Percentiles rank a stretch among this genome's conserved stretches.
These are phyloP conservation scores for Penicillium corylophilum DNA, from an alignment of 2,329 filamentous ascomycete species.

Conservation along the genomic window DNA sequence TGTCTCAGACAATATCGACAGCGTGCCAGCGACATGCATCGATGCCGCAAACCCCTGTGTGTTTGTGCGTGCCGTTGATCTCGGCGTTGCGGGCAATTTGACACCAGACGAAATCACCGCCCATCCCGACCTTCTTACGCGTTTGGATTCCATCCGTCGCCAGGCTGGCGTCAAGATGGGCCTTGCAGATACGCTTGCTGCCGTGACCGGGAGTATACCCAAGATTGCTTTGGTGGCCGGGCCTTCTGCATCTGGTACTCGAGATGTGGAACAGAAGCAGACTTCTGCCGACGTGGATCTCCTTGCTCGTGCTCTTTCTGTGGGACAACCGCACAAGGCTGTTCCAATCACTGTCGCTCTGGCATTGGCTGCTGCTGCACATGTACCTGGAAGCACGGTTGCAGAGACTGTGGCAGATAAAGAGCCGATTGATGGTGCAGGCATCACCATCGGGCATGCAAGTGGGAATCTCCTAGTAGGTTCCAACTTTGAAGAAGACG, in stretches of 20 bases:
- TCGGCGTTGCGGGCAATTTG: conserved; percentile 45
- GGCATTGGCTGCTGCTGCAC: conserved; percentile 50
- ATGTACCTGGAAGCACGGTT: conserved; percentile 43
- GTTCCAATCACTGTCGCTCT: conserved; percentile 58
- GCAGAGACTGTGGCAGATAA: conserved; percentile 31
- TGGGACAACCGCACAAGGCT: conserved; percentile 58
- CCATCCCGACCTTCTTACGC: conserved; percentile 43
- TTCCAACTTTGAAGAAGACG: conserved; percentile 39
- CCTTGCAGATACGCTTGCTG: conserved; percentile 46
- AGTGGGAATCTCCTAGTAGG: conserved; percentile 49
- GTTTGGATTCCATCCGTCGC: conserved; percentile 58
- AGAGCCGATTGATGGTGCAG: conserved; percentile 29
- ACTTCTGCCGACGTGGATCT: conserved; percentile 42
- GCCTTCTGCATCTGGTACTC: conserved; percentile 11
- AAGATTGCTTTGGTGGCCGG: conserved; percentile 60
- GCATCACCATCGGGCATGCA: conserved; percentile 47
- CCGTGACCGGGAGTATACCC: conserved; percentile 56
- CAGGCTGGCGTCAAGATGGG: conserved; percentile 63
- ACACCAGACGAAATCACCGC: conserved; percentile 56
- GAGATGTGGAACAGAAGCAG: conserved; percentile 12
- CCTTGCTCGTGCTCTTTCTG: conserved; percentile 53
- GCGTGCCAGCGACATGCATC: conserved; percentile 56
- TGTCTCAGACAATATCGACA: conserved; percentile 51
- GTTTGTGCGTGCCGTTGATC: conserved; percentile 57
- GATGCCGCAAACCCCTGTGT: conserved; percentile 65